These are phyloP conservation scores for Quercus lobata DNA, from an alignment of 331 rosid species.

Conservation along the genomic window DNA sequence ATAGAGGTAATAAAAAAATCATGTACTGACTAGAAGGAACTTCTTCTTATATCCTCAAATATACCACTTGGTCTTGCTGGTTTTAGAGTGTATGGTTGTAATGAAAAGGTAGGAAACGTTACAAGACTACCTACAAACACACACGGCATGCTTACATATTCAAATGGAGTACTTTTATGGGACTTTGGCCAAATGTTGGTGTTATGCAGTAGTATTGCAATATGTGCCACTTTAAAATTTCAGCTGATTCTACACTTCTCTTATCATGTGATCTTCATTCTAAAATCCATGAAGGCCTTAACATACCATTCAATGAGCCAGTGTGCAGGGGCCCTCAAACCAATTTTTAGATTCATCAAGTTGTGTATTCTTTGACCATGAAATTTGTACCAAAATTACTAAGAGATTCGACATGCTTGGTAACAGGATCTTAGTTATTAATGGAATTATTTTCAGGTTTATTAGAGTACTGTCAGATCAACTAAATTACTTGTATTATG, in stretches of 20 bases:
- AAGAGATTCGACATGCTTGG: neutral
- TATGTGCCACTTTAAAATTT: too few relatives aligned
- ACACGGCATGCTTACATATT: too few relatives aligned
- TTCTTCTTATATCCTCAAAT: neutral
- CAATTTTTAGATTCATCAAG: neutral
- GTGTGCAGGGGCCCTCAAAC: neutral
- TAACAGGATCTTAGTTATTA: neutral
- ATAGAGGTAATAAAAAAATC: conserved; percentile 38
- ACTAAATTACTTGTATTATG: neutral
- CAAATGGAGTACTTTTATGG: too few relatives aligned
- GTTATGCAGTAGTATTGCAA: too few relatives aligned
- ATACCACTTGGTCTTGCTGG: neutral
- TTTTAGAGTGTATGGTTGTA: too few relatives aligned
- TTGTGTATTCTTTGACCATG: neutral
- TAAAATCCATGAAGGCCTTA: neutral
- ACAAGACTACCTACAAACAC: too few relatives aligned
- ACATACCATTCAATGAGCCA: neutral
- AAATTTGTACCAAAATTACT: neutral
- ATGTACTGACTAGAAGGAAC: neutral
- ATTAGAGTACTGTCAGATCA: neutral
- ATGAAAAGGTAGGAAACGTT: too few relatives aligned
- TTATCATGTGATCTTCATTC: too few relatives aligned
- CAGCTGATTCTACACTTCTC: too few relatives aligned
- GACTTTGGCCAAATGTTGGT: too few relatives aligned
- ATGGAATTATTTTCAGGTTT: neutral